phyloP scores from a whole-genome alignment of 192 early-diverging fungal genomes.

The Backusella tuberculispora region DNA sequence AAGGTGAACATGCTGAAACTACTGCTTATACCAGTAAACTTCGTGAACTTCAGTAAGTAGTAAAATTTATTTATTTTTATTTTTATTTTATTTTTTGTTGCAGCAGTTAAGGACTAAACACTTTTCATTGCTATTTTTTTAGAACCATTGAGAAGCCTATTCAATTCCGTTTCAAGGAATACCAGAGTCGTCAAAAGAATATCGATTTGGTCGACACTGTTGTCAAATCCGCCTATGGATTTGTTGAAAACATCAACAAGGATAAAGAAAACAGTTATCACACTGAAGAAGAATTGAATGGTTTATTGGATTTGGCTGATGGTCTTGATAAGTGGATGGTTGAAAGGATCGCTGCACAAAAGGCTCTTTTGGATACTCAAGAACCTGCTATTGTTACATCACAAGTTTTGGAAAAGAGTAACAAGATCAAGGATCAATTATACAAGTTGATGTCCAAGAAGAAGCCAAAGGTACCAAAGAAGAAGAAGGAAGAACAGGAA shows the following conservation, averaged over 20 bases:
- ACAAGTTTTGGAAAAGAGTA: conserved; percentile 57
- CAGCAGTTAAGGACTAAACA: not conserved
- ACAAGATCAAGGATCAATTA: conserved; percentile 55
- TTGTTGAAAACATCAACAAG: conserved; percentile 52
- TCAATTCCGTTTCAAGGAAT: conserved; percentile 50
- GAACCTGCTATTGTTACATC: conserved; percentile 66
- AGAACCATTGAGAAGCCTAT: conserved; percentile 54
- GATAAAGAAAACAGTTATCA: conserved; percentile 59
- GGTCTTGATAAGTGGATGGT: conserved; percentile 68
- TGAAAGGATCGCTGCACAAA: conserved; percentile 62
- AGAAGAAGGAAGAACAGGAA: conserved; percentile 29
- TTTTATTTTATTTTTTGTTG: not conserved
- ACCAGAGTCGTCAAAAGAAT: conserved; percentile 48
- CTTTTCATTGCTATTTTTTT: conserved; percentile 2
- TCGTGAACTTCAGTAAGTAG: conserved; percentile 46
- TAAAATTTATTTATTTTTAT: not conserved
- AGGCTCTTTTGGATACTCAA: conserved; percentile 53
- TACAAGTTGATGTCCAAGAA: conserved; percentile 62
- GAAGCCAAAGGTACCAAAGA: conserved; percentile 48
- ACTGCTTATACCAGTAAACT: conserved; percentile 57
- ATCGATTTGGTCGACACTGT: conserved; percentile 39
- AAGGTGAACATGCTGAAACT: conserved; percentile 75
- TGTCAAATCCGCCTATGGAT: conserved; percentile 41
- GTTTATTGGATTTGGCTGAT: conserved; percentile 56
- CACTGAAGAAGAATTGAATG: conserved; percentile 57